These are phyloP conservation scores for Pholiota microspora DNA, from an alignment of 768 basidiomycete species.

Conservation along the genomic window DNA sequence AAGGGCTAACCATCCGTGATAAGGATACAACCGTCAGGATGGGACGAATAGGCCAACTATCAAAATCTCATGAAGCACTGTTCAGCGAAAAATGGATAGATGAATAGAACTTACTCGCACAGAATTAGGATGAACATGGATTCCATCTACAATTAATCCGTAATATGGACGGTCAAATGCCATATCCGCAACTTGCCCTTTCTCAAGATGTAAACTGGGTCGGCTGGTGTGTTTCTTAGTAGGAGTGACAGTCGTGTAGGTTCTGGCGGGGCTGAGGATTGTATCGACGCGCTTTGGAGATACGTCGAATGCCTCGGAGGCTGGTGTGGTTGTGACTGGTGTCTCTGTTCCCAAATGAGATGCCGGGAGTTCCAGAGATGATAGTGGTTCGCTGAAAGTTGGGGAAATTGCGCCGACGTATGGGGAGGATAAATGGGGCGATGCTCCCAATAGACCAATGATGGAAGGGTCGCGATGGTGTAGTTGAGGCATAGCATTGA, in stretches of 20 bases:
- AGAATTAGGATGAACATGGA: slow-evolving; percentile 89
- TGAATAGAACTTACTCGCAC: slow-evolving; percentile 58
- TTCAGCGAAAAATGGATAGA: not conserved
- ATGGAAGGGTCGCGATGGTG: slow-evolving; percentile 92
- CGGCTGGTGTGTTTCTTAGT: slow-evolving; percentile 22
- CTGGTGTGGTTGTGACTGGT: not conserved
- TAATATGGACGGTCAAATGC: slow-evolving; percentile 74
- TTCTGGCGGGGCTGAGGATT: slow-evolving; percentile 18
- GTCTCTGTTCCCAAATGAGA: not conserved
- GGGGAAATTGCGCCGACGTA: slow-evolving; percentile 16
- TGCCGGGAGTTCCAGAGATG: slow-evolving; percentile 11
- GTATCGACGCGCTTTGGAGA: slow-evolving; percentile 9
- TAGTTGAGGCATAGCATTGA: slow-evolving; percentile 90
- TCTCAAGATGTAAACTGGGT: slow-evolving; percentile 41
- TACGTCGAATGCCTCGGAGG: slow-evolving; percentile 16
- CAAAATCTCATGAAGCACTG: slow-evolving; percentile 3
- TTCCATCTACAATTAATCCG: slow-evolving; percentile 87
- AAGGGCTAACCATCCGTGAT: slow-evolving; percentile 77
- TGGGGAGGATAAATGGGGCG: slow-evolving; percentile 52
- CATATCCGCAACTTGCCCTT: slow-evolving; percentile 51
- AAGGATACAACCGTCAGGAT: slow-evolving; percentile 83
- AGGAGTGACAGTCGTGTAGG: slow-evolving; percentile 19
- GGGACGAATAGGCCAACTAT: slow-evolving; percentile 80
- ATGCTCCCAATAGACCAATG: slow-evolving; percentile 82
- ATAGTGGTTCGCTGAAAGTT: slow-evolving; percentile 10